A percentile compares a stretch with the other conserved stretches of the same genome.
Evolutionary conservation across 306 rosid species (phyloP).

Genomic region (Echinosophora koreensis): DNA sequence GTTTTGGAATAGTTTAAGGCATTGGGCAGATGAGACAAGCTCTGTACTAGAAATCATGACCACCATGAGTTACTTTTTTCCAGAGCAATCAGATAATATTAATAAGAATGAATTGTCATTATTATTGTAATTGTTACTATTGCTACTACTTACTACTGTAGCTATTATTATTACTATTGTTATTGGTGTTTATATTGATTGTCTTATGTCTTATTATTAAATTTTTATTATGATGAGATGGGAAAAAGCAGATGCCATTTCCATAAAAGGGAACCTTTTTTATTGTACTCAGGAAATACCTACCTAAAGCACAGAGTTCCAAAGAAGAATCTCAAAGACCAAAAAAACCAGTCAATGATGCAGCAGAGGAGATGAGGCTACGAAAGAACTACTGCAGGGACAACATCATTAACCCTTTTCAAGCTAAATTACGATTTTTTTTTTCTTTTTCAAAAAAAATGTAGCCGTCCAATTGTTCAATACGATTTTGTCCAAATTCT

Average conservation of each 20-base stretch:
- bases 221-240: conserved; percentile 59
- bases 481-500: conserved; percentile 26
- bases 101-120: conserved; percentile 29
- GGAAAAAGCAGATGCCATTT: conserved; percentile 85
- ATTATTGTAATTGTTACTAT: conserved; percentile 2
- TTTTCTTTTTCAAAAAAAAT: not conserved
- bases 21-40: conserved; percentile 80
- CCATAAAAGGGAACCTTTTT: conserved; percentile 81
- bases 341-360: conserved; percentile 69
- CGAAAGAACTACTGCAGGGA: conserved; percentile 63
- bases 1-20: conserved; percentile 66
- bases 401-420: conserved; percentile 70
- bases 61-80: conserved; percentile 65
- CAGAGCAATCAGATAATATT: conserved; percentile 60
- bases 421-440: conserved; percentile 46
- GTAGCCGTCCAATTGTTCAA: conserved; percentile 36
- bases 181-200: conserved; percentile 7
- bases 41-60: conserved; percentile 74
- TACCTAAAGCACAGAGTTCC: conserved; percentile 87
- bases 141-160: not conserved
- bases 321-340: conserved; percentile 75
- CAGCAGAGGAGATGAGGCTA: conserved; percentile 77
- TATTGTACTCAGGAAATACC: conserved; percentile 81
- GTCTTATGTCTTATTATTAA: not conserved
- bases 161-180: conserved; percentile 20